Evolutionary conservation across 2,329 filamentous ascomycete species (phyloP), one percentile per base, ranked within the genome.

Genomic region (Stenocarpella maydis): DNA sequence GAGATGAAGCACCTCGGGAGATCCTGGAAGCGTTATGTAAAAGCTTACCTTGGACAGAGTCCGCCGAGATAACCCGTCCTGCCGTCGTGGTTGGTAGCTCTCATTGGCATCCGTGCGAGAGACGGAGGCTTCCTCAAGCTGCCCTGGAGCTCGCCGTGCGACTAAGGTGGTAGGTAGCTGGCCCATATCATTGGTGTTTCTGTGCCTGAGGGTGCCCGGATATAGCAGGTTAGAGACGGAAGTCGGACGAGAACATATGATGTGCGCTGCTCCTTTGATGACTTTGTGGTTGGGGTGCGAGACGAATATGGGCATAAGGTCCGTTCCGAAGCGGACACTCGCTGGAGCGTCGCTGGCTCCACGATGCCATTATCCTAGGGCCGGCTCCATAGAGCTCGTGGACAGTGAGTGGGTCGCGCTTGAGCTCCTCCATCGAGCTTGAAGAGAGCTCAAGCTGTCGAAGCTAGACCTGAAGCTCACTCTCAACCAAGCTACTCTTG

Each of bases 21-120:
- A 39, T 3, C n/a, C 4, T 37, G 1, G n/a, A 8, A n/a, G 17
- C 6, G 31, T 58, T 49, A 67, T 67, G 64, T 67, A 67, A 67
- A 28, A 39, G 19, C 17, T 17, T 21, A n/a, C 49, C 28, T 26
- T 49, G 15, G 24, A 67, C 28, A 26, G 21, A 21, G 50, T 55
- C 50, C 28, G 41, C 39, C 24, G 26, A n/a, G n/a, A 26, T 26
- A 21, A 47, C 26, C n/a, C 26, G n/a, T 34, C 21, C 5, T 67
- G 21, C 5, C n/a, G 34, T 21, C 8, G 31, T 21, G 2, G 37
- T 55, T 37, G 49, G 45, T 45, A 47, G 50, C 37, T 26, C 50
- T 26, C 37, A 21, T 10, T 17, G 21, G 19, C 28, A 45, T 67
- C 64, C 41, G 64, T 67, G 64, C 64, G 52, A 24, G 37, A 2